Evolutionary conservation across 805 yeast genomes (phyloP), one percentile per base, ranked within the genome.

Genomic region (Yarrowia osloensis): DNA sequence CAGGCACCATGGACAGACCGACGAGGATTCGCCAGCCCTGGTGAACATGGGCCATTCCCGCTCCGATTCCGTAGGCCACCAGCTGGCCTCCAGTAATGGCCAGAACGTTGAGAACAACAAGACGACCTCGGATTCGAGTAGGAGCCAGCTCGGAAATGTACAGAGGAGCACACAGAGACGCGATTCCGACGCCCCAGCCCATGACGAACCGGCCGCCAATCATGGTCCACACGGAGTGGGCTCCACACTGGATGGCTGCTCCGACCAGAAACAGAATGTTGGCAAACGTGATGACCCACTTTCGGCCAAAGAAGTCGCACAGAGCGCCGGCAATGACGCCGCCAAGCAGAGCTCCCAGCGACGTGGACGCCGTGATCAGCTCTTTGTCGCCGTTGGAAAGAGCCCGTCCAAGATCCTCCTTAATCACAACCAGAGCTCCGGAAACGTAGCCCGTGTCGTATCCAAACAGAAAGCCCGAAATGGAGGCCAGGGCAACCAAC

Each of bases 381-480:
- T 93, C 97, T 78, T 91, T 90, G 71, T 92, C 87, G 55, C 97
- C 96, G 68, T 86, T 84, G 0, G 92, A 81, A 66, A 93, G 81
- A 0, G 76, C 73, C 67, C 82, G 81, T 50, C 82, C 79, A 69
- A 94, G 83, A 75, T 90, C 97, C 5, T 86, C 84, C 13, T 93
- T 92, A 57, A 94, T 86, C 40, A 92, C 86, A 22, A 93, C 97
- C 73, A 94, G 81, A 0, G 98, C 98, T 21, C 96, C 88, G 3
- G 98, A 94, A 47, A 94, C 93, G 78, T 94, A 94, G 71, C 98
- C 98, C 0, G 98, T 94, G 77, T 94, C 99, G 75, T 94, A 94
- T 71, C 99, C 99, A 78, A 94, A 94, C 91, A 94, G 86, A 78
- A 93, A 91, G 1, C 98, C 98, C 0, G 97, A 92, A 70, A 94